Conservation (phyloP, 164 flowering plant species). For the Taxillus chinensis region DNA sequence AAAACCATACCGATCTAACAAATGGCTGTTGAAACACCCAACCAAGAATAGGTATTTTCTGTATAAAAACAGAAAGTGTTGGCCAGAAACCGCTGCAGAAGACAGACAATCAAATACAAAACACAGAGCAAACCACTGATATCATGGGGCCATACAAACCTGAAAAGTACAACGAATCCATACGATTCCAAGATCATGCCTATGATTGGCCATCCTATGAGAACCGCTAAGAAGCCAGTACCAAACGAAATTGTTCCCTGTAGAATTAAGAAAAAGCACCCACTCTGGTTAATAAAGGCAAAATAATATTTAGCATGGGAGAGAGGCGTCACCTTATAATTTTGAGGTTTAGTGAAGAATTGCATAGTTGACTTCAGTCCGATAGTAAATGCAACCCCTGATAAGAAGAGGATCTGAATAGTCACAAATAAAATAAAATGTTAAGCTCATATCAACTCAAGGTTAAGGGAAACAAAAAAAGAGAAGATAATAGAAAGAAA, state of each 20-base stretch:
- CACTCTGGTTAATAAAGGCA: too few relatives aligned
- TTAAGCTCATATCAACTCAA: slow-evolving; percentile 13
- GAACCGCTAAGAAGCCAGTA: slow-evolving; percentile 72
- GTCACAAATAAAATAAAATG: not conserved
- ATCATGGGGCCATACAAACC: slow-evolving; percentile 27
- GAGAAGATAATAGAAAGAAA: too few relatives aligned
- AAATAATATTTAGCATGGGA: not conserved
- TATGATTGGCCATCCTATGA: slow-evolving; percentile 87
- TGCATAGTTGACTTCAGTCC: slow-evolving; percentile 85
- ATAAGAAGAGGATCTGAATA: slow-evolving; percentile 82
- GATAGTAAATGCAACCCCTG: slow-evolving; percentile 87
- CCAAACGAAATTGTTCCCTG: slow-evolving; percentile 95
- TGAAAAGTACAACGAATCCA: slow-evolving; percentile 87
- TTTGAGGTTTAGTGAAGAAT: slow-evolving; percentile 84
- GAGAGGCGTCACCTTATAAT: slow-evolving; percentile 46
- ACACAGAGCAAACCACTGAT: not conserved
- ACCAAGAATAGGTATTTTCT: slow-evolving; percentile 86
- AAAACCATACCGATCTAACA: slow-evolving; percentile 66
- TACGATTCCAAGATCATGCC: slow-evolving; percentile 95
- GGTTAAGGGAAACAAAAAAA: not conserved
- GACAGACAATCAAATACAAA: slow-evolving; percentile 11
- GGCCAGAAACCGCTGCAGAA: slow-evolving; percentile 94
- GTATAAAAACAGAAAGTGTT: slow-evolving; percentile 78
- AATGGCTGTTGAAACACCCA: slow-evolving; percentile 95
- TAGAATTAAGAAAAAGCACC: not conserved